Evolutionary conservation across 768 basidiomycete species (phyloP).

Genomic region (Tylopilus subfusipes): DNA sequence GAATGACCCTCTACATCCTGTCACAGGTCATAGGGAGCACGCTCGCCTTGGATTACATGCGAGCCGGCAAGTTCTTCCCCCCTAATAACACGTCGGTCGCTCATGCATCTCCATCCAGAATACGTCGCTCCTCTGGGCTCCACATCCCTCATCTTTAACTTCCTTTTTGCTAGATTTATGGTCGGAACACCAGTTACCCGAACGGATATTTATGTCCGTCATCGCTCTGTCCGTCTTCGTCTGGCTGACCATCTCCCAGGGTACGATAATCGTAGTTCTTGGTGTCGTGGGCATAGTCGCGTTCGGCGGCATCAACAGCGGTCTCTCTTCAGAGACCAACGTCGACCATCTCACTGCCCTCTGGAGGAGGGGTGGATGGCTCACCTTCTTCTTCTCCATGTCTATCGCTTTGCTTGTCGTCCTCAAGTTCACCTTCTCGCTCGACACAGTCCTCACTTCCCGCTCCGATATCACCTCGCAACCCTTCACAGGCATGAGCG

Average conservation of each 20-base stretch:
- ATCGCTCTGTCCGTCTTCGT: not conserved
- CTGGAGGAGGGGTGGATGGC: constrained; percentile 87
- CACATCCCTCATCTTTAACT: constrained; percentile 93
- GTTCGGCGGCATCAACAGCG: constrained; percentile 81
- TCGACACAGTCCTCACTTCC: constrained; percentile 69
- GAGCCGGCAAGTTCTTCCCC: constrained; percentile 53
- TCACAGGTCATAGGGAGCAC: constrained; percentile 88
- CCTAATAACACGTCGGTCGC: not conserved
- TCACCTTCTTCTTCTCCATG: constrained; percentile 86
- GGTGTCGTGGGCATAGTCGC: constrained; percentile 87
- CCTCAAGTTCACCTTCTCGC: constrained; percentile 64
- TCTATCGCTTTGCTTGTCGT: constrained; percentile 59
- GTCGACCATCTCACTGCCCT: constrained; percentile 74
- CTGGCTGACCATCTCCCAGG: constrained; percentile 39
- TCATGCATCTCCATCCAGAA: constrained; percentile 45
- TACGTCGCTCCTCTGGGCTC: constrained; percentile 96
- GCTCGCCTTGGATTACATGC: constrained; percentile 82
- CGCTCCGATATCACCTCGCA: constrained; percentile 66
- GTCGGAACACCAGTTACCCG: constrained; percentile 82
- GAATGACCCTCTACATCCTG: constrained; percentile 91
- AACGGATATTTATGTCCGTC: constrained; percentile 74
- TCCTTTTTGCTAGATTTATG: constrained; percentile 87
- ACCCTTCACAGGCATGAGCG: constrained; percentile 45
- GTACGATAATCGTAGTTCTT: constrained; percentile 76
- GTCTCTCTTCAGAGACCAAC: constrained; percentile 69